Percentiles rank a stretch among this genome's conserved stretches.
These are phyloP conservation scores for Penicillium hesseltinei DNA, from an alignment of 2,329 filamentous ascomycete genomes.

Conservation along the genomic window DNA sequence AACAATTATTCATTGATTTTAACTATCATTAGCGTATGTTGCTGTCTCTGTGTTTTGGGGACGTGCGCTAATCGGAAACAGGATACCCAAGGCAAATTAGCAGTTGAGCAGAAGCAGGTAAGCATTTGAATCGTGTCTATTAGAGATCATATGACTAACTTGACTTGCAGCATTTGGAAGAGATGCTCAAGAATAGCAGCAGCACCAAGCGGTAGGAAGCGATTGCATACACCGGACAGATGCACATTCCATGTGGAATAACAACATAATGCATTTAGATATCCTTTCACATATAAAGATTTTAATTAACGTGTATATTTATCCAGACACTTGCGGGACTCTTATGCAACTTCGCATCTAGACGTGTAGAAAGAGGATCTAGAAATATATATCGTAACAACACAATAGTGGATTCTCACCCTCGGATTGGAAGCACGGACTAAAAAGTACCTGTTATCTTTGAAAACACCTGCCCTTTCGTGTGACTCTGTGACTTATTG, in stretches of 20 bases:
- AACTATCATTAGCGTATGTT: conserved; percentile 74
- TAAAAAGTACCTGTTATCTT: background rate
- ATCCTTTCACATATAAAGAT: conserved; percentile 7
- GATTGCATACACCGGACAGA: conserved; percentile 11
- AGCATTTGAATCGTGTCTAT: conserved; percentile 11
- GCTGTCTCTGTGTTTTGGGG: background rate
- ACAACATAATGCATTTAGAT: conserved; percentile 3
- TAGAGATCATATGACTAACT: background rate
- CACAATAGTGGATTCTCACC: too few relatives aligned
- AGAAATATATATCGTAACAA: too few relatives aligned
- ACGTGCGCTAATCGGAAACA: conserved; percentile 20
- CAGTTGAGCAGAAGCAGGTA: conserved; percentile 66
- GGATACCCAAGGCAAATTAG: conserved; percentile 49
- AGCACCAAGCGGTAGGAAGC: conserved; percentile 31
- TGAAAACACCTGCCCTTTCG: background rate
- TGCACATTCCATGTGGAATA: conserved; percentile 10
- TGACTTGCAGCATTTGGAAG: conserved; percentile 38
- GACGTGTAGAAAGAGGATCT: background rate
- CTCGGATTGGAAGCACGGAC: background rate
- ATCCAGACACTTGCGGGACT: background rate
- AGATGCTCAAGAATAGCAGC: conserved; percentile 38
- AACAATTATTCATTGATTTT: conserved; percentile 96
- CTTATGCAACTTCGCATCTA: background rate
- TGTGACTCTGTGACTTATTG: background rate
- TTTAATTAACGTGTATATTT: background rate